phyloP scores from a whole-genome alignment of 495 filamentous ascomycete genomes.

The Hypoxylon fuscum region DNA sequence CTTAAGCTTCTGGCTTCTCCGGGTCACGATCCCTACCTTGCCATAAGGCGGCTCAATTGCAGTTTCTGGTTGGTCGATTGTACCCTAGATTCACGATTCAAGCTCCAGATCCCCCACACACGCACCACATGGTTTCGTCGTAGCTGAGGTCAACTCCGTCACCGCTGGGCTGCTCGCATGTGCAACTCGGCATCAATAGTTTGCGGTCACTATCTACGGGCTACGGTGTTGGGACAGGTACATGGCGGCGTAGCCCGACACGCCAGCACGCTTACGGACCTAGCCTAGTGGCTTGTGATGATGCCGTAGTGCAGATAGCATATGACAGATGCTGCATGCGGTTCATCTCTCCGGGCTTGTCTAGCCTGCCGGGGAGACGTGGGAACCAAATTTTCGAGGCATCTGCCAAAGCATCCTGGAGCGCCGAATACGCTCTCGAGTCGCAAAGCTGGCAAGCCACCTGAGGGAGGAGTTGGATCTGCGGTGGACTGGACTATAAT shows the following conservation, averaged over 20 bases:
- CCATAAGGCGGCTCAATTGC: slow-evolving; percentile 16
- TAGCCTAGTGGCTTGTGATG: slow-evolving; percentile 6
- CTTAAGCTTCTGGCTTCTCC: slow-evolving; percentile 29
- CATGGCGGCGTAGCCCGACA: no score
- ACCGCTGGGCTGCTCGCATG: slow-evolving; percentile 28
- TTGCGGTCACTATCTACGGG: background rate
- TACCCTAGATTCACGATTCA: slow-evolving; percentile 29
- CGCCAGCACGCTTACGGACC: no score
- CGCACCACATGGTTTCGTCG: slow-evolving; percentile 28
- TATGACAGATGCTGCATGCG: slow-evolving; percentile 15
- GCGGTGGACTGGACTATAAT: slow-evolving; percentile 22
- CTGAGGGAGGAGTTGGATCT: slow-evolving; percentile 14
- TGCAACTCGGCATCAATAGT: slow-evolving; percentile 18
- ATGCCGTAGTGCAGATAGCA: slow-evolving; percentile 8
- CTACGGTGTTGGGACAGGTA: no score
- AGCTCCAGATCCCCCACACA: slow-evolving; percentile 29
- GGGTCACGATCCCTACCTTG: slow-evolving; percentile 34
- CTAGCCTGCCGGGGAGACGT: background rate
- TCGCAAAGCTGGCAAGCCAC: slow-evolving; percentile 11
- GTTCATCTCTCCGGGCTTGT: slow-evolving; percentile 13
- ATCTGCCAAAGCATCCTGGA: slow-evolving; percentile 4
- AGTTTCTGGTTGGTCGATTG: slow-evolving; percentile 22
- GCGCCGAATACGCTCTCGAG: slow-evolving; percentile 34
- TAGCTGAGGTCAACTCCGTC: slow-evolving; percentile 30
- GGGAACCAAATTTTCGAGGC: no score